Percentiles rank a stretch among this genome's conserved stretches.
Conservation (phyloP, 1,284 basidiomycete genomes). For the Singerocomus inundabilis region DNA sequence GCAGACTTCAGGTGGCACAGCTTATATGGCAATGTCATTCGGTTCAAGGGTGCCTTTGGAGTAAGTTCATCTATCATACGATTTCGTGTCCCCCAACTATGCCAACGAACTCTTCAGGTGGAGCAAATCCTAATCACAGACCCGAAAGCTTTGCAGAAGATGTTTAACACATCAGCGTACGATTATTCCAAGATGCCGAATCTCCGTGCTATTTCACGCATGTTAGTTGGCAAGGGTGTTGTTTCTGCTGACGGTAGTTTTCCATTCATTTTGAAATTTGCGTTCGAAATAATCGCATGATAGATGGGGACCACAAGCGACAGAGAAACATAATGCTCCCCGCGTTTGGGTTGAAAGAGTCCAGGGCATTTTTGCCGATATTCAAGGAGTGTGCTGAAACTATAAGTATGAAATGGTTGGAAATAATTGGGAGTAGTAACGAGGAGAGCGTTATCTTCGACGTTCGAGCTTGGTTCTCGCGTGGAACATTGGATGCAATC, state of each 20-base stretch:
- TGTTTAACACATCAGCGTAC: conserved; percentile 41
- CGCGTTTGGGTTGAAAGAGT: conserved; percentile 40
- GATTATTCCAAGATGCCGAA: conserved; percentile 36
- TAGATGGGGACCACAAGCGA: conserved; percentile 44
- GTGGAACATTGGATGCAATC: conserved; percentile 43
- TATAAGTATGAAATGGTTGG: conserved; percentile 41
- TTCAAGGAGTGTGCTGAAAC: conserved; percentile 32
- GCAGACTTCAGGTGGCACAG: conserved; percentile 35
- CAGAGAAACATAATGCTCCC: conserved; percentile 45
- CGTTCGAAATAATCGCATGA: background rate
- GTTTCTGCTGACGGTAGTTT: conserved; percentile 41
- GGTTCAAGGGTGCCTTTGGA: conserved; percentile 27
- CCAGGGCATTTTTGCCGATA: conserved; percentile 37
- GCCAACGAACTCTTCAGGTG: conserved; percentile 15
- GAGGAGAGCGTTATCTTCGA: conserved; percentile 38
- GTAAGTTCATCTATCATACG: conserved; percentile 12
- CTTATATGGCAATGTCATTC: conserved; percentile 31
- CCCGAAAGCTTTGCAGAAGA: conserved; percentile 44
- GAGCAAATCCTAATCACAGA: conserved; percentile 35
- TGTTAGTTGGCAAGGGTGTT: conserved; percentile 37
- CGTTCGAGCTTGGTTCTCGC: conserved; percentile 37
- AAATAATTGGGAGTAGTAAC: conserved; percentile 31
- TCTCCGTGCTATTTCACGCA: conserved; percentile 30
- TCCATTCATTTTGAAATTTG: background rate
- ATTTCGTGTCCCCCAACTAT: background rate